phyloP scores from a whole-genome alignment of 2,329 filamentous ascomycete species.

The Epichloe baconii region DNA sequence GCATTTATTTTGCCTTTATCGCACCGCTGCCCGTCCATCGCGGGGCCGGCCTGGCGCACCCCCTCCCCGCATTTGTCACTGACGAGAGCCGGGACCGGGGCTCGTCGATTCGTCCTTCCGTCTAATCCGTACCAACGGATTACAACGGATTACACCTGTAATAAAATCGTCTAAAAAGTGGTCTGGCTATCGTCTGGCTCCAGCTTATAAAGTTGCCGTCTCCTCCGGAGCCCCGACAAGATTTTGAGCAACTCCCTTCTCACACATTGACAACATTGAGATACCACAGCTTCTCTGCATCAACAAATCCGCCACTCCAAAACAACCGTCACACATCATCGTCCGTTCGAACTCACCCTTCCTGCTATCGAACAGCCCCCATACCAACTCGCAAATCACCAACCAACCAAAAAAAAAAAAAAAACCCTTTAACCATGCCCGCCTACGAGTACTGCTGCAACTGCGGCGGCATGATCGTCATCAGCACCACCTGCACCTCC shows the following conservation, averaged over 20 bases:
- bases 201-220: not conserved
- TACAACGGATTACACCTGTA: too few relatives aligned
- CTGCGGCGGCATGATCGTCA: conserved; percentile 42
- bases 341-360: not conserved
- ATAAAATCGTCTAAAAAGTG: not conserved
- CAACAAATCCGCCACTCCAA: too few relatives aligned
- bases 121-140: not conserved
- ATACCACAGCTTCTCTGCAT: too few relatives aligned
- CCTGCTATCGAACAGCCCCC: not conserved
- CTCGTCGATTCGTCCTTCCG: not conserved
- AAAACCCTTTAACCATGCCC: conserved; percentile 21
- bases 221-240: not conserved
- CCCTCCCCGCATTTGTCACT: too few relatives aligned
- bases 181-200: not conserved
- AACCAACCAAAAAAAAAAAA: too few relatives aligned
- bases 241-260: not conserved
- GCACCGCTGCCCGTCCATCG: not conserved
- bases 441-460: conserved; percentile 41
- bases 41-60: not conserved
- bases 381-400: not conserved
- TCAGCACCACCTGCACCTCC: conserved; percentile 38
- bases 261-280: too few relatives aligned
- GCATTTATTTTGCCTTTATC: conserved; percentile 3
- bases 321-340: not conserved
- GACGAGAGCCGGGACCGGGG: not conserved